Conservation (phyloP, 192 early-diverging fungal genomes). For the Coemansia sp. region DNA sequence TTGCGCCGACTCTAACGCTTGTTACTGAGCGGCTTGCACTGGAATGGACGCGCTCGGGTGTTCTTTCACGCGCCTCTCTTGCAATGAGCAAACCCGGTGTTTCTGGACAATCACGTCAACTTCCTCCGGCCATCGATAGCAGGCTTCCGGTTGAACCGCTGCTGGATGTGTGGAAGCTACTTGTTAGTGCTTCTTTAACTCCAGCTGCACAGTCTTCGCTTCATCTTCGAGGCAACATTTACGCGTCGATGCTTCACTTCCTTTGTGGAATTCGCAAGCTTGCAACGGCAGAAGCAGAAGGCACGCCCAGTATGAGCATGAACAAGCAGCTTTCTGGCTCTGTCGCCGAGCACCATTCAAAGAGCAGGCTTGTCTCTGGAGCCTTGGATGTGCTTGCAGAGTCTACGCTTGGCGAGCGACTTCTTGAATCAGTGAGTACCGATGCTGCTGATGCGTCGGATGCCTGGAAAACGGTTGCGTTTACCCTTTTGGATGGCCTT, state of each 20-base stretch:
- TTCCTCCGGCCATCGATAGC: constrained; percentile 50
- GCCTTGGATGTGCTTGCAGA: constrained; percentile 42
- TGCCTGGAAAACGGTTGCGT: constrained; percentile 85
- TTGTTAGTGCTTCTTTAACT: constrained; percentile 64
- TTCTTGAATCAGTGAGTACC: constrained; percentile 71
- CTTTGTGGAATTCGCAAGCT: constrained; percentile 55
- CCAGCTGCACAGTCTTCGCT: constrained; percentile 58
- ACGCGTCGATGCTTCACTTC: constrained; percentile 72
- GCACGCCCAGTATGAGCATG: constrained; percentile 8
- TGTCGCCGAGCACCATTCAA: not conserved
- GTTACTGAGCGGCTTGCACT: constrained; percentile 35
- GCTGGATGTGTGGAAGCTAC: constrained; percentile 53
- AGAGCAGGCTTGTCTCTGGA: constrained; percentile 50
- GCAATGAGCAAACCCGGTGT: constrained; percentile 36
- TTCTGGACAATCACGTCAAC: constrained; percentile 44
- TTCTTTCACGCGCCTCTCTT: constrained; percentile 31
- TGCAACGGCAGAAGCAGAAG: constrained; percentile 27
- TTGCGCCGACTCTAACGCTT: constrained; percentile 43
- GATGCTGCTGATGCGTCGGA: constrained; percentile 84
- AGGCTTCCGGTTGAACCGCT: constrained; percentile 59
- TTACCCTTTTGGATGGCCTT: constrained; percentile 73
- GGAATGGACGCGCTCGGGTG: constrained; percentile 49
- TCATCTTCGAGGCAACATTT: constrained; percentile 75
- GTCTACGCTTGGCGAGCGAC: constrained; percentile 62
- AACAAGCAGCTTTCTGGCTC: constrained; percentile 11